Conservation (phyloP, 2,329 filamentous ascomycete genomes). For the Purpureocillium lavendulum region DNA sequence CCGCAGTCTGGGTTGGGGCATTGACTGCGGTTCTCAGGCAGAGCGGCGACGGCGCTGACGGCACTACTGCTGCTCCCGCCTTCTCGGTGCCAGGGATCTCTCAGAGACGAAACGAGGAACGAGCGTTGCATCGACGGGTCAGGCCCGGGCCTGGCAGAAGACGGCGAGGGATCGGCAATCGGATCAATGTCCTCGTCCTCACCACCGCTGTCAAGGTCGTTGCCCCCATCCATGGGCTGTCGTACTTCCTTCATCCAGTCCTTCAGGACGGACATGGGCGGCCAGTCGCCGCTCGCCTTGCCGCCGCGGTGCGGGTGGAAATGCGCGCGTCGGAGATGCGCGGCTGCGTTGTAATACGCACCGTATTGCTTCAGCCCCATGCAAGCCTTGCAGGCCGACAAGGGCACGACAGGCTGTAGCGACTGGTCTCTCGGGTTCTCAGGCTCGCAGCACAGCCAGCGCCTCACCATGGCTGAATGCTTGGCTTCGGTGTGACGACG, state of each 20-base stretch:
- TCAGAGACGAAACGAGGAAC: slow-evolving; percentile 6
- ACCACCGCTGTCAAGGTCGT: slow-evolving; percentile 36
- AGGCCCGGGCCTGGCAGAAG: neutral
- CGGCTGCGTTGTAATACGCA: slow-evolving; percentile 51
- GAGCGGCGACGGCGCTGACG: slow-evolving; percentile 7
- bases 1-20: slow-evolving; percentile 52
- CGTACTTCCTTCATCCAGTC: slow-evolving; percentile 55
- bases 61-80: too few relatives aligned
- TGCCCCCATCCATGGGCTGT: slow-evolving; percentile 38
- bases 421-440: slow-evolving; percentile 23
- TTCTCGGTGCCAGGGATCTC: slow-evolving; percentile 10
- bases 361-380: slow-evolving; percentile 48
- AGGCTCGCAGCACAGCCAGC: slow-evolving; percentile 49
- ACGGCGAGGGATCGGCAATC: slow-evolving; percentile 5
- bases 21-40: slow-evolving; percentile 34
- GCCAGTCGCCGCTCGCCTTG: slow-evolving; percentile 51
- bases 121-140: slow-evolving; percentile 9
- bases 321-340: slow-evolving; percentile 48
- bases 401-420: slow-evolving; percentile 40
- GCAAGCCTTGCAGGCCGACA: slow-evolving; percentile 49
- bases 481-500: slow-evolving; percentile 57
- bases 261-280: slow-evolving; percentile 47
- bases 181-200: slow-evolving; percentile 33
- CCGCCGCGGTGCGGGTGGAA: slow-evolving; percentile 47
- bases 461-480: slow-evolving; percentile 44